Evolutionary conservation across 495 filamentous ascomycete species (phyloP), one percentile per base, ranked within the genome.

Genomic region (Lentithecium fluviatile): DNA sequence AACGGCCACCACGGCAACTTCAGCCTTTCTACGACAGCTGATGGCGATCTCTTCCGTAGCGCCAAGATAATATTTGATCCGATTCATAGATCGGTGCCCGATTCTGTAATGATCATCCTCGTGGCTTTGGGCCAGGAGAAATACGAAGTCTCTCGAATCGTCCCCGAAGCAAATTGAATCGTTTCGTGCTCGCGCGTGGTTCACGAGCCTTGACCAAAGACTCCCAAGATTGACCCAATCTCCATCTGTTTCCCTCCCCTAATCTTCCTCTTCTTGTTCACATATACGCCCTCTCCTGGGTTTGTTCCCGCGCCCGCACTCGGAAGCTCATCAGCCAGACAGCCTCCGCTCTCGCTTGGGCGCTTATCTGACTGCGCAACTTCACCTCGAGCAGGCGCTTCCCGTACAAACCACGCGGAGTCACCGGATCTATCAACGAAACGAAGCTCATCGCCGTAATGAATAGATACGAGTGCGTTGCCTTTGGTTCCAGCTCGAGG

Each of bases 211-310:
- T 34, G 21, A 32, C 11, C 26, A 36, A 64, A 64, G 23, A 15
- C 17, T 45, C 47, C 60, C 38, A 64, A 29, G 6, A 64, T 0
- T 0, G 54, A 56, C 23, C 60, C 54, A 42, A 64, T 43, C 19
- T 57, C 60, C 24, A 25, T 21, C 32, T 51, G 6, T 36, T 53
- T 64, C 42, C 45, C 60, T 4, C 12, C 6, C 0, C 60, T 21
- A 40, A 57, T 15, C 24, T 57, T 64, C 20, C 45, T 32, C 29
- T 37, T 57, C 38, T 57, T 64, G 23, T 32, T 45, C 32, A 20
- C 20, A n/a, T 6, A 12, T 38, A 17, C 49, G 15, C 34, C 19
- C 6, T 45, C 15, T 23, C 15, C 2, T 3, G 10, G 29, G 29
- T 32, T 20, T 20, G 17, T 11, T 46, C 23, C 4, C 1, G 6